These are phyloP conservation scores for Termitomyces sp. DNA, from an alignment of 768 basidiomycete genomes.

Conservation along the genomic window DNA sequence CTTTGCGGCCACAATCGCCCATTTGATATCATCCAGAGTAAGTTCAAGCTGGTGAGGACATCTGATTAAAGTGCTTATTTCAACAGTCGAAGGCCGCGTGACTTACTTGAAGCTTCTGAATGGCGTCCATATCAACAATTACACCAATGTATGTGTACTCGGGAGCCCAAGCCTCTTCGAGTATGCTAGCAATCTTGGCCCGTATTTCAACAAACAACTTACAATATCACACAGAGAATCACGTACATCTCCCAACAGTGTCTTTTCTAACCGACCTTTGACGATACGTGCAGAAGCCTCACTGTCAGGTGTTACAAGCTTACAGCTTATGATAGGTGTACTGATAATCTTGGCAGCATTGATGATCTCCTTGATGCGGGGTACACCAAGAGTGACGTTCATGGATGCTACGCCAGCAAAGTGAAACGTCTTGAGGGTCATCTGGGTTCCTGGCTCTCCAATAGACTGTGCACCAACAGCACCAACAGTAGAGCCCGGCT, in stretches of 20 bases:
- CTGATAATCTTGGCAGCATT: constrained; percentile 97
- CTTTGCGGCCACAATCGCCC: constrained; percentile 79
- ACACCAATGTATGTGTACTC: constrained; percentile 91
- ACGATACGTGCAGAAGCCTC: constrained; percentile 98
- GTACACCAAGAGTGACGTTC: constrained; percentile 99
- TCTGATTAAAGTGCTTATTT: background rate
- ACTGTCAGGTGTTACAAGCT: constrained; percentile 75
- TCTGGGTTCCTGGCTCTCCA: constrained; percentile 98
- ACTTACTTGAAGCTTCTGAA: constrained; percentile 80
- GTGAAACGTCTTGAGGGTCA: constrained; percentile 99
- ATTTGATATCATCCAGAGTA: constrained; percentile 87
- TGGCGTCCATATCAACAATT: constrained; percentile 83
- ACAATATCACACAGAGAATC: background rate
- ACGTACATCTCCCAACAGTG: constrained; percentile 84
- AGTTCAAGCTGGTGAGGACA: constrained; percentile 66
- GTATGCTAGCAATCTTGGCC: constrained; percentile 74
- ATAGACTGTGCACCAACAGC: constrained; percentile 99
- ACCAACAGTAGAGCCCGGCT: constrained; percentile 97
- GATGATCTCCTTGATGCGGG: constrained; percentile 99
- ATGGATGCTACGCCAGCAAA: constrained; percentile 99
- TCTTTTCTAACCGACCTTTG: constrained; percentile 94
- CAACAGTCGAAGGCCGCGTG: background rate
- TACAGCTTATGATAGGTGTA: constrained; percentile 97
- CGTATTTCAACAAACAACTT: background rate
- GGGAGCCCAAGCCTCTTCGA: constrained; percentile 95